A percentile compares a stretch with the other conserved stretches of the same genome.
Evolutionary conservation across 208 protist genomes (phyloP).

Genomic region (Wallacemonas sp.): DNA sequence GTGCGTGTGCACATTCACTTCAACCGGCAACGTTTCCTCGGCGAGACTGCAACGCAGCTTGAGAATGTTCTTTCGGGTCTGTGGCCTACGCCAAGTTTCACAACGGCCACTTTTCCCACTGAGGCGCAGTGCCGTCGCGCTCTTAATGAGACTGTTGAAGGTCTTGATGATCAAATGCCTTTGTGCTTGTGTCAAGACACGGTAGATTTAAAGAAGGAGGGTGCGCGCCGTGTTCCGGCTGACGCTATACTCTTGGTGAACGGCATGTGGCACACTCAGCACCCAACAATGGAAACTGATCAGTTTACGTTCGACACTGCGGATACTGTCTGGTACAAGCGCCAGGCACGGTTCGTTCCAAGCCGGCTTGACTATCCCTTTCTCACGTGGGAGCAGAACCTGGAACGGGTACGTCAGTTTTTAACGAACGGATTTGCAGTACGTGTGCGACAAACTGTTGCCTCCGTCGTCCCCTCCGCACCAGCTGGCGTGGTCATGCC

Average conservation of each 20-base stretch:
- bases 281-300: neutral
- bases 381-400: constrained; percentile 5
- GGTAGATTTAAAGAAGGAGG: neutral
- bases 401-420: neutral
- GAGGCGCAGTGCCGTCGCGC: neutral
- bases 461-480: neutral
- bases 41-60: neutral
- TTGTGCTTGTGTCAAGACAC: constrained; percentile 11
- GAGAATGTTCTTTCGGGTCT: neutral
- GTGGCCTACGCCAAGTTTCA: neutral
- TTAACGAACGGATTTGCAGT: neutral
- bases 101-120: neutral
- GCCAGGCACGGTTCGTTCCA: neutral
- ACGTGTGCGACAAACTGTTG: neutral
- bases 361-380: neutral
- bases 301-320: neutral
- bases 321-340: neutral
- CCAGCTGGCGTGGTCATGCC: neutral
- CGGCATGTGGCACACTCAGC: neutral
- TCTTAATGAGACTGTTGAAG: neutral
- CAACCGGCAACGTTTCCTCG: neutral
- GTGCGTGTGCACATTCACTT: constrained; percentile 7
- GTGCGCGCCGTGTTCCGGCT: neutral
- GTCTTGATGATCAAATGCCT: neutral
- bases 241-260: neutral